phyloP scores from a whole-genome alignment of 768 basidiomycete genomes.

The Collybiopsis confluens region DNA sequence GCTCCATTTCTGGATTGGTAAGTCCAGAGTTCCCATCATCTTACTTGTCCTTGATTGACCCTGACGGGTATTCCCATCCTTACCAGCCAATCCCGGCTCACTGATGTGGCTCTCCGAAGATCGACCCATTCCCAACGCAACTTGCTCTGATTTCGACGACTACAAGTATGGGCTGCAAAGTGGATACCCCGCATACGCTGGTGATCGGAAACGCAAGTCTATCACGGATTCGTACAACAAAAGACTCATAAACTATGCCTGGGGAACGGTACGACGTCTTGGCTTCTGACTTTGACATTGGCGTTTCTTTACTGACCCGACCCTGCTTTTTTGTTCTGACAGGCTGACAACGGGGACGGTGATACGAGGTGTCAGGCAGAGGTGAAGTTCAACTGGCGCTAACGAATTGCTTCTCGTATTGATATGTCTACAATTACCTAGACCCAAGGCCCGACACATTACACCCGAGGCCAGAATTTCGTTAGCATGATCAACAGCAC shows the following conservation, averaged over 20 bases:
- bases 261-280: constrained; percentile 6
- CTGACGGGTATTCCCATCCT: not conserved
- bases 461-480: constrained; percentile 5
- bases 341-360: constrained; percentile 6
- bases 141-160: constrained; percentile 1
- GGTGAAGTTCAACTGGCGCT: not conserved
- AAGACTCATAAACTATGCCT: constrained; percentile 7
- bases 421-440: not conserved
- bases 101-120: constrained; percentile 10
- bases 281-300: no score
- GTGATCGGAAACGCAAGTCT: not conserved
- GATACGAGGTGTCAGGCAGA: constrained; percentile 10
- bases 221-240: not conserved
- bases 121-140: constrained; percentile 1
- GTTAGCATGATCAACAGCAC: not conserved
- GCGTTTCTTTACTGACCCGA: no score
- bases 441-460: constrained; percentile 9
- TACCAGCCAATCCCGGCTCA: constrained; percentile 10
- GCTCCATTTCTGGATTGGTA: constrained; percentile 10
- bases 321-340: no score
- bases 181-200: not conserved
- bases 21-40: not conserved
- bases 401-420: not conserved
- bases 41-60: no score
- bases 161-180: not conserved